Percentiles rank a stretch among this genome's conserved stretches.
Conservation (phyloP, 345 rosid genomes). For the Passiflora organensis region DNA sequence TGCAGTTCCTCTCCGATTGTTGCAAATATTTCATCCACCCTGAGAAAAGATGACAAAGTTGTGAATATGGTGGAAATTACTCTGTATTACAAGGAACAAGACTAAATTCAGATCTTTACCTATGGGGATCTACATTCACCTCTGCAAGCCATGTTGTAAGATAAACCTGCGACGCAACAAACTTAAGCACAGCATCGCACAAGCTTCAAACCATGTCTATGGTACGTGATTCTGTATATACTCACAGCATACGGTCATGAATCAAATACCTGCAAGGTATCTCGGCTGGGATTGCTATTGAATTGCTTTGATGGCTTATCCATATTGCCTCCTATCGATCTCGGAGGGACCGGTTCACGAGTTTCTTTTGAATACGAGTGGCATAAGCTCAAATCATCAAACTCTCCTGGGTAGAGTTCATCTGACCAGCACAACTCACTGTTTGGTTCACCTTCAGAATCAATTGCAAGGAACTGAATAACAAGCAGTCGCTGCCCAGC, state of each 20-base stretch:
- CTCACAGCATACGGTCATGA: neutral
- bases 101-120: slow-evolving; percentile 38
- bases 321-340: slow-evolving; percentile 27
- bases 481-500: slow-evolving; percentile 53
- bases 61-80: neutral
- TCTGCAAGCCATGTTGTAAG: slow-evolving; percentile 85
- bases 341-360: slow-evolving; percentile 41
- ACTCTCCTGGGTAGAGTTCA: slow-evolving; percentile 80
- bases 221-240: neutral
- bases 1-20: slow-evolving; percentile 60
- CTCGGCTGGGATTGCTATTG: neutral
- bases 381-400: slow-evolving; percentile 48
- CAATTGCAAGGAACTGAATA: slow-evolving; percentile 41
- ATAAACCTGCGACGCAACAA: slow-evolving; percentile 42
- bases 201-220: neutral
- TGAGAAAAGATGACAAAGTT: slow-evolving; percentile 22
- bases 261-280: neutral
- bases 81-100: neutral
- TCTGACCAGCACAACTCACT: slow-evolving; percentile 42
- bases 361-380: slow-evolving; percentile 44
- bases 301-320: neutral
- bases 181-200: neutral
- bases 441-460: slow-evolving; percentile 41
- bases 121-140: slow-evolving; percentile 51
- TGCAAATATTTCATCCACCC: slow-evolving; percentile 62